Evolutionary conservation across 345 rosid species (phyloP), one percentile per base, ranked within the genome.

Genomic region (Cardamine occulta): DNA sequence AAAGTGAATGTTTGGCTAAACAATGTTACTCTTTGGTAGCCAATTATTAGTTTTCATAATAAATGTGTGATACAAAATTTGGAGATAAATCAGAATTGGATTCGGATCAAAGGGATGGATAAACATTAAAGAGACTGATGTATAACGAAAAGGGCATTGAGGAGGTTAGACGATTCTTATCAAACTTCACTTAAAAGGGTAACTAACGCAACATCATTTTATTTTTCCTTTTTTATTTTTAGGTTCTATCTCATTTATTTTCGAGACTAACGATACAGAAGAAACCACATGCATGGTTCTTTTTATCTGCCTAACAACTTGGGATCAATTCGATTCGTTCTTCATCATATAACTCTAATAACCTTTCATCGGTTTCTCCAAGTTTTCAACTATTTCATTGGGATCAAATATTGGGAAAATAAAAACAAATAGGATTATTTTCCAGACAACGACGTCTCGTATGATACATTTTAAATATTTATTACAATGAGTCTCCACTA

Each of bases 131-230:
- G 56, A 63, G 17, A 69, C 2, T 8, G 52, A 69, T 76, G 44
- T 70, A 32, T 40, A 76, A 76, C 63, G 71, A 62, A 69, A 68
- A 76, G 37, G 69, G 70, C 74, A 76, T 2, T 53, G 49, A 39
- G 54, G 71, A 63, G 58, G 60, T 76, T 63, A 70, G 58, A 70
- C 70, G 70, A 70, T 76, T 76, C 80, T 76, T 45, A 70, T 76
- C 80, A 76, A 44, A 63, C 75, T 76, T 76, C 71, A 55, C 80
- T 76, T 76, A 34, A 76, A 70, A 63, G 75, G 45, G 60, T 63
- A 70, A 76, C 55, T 42, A 13, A 70, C 75, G 71, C 80, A 63
- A 68, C 56, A 7, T 10, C 42, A 60, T 28, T 51, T 59, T 39
- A 12, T 6, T 60, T 59, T 35, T 48, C 19, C 19, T 31, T 65